A percentile compares a stretch with the other conserved stretches of the same genome.
phyloP scores from a whole-genome alignment of 2,329 filamentous ascomycete species.

The Pestalotiopsis sp. region DNA sequence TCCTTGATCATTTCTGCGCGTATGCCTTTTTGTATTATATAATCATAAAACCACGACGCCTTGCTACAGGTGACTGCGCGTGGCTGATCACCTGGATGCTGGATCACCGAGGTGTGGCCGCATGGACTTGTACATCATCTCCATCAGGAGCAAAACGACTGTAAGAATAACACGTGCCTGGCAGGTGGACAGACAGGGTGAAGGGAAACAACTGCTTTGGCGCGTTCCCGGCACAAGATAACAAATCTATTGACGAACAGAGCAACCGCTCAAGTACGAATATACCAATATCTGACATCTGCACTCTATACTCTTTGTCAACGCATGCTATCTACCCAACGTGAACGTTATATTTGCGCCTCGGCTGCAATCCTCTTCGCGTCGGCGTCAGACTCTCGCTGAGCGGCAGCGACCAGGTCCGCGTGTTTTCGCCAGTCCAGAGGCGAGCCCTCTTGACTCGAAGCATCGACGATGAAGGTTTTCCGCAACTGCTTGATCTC shows the following conservation, averaged over 20 bases:
- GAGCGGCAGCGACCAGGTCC: background rate
- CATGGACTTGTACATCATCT: conserved; percentile 2
- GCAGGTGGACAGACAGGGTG: background rate
- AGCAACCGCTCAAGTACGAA: background rate
- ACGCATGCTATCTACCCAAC: no score
- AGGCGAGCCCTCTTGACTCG: conserved; percentile 4
- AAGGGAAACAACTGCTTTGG: background rate
- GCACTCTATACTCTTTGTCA: background rate
- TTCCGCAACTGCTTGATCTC: conserved; percentile 46
- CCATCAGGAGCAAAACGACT: background rate
- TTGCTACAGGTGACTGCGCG: background rate
- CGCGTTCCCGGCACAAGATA: background rate
- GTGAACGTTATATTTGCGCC: background rate
- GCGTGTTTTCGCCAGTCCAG: conserved; percentile 9
- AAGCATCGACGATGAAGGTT: conserved; percentile 31
- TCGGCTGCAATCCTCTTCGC: conserved; percentile 11
- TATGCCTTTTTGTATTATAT: background rate
- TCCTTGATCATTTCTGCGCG: conserved; percentile 39
- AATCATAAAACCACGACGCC: background rate
- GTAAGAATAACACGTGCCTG: background rate
- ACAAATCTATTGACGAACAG: background rate
- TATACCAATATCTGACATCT: background rate
- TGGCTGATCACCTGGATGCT: background rate
- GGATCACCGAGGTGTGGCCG: background rate
- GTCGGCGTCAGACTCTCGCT: conserved; percentile 3